phyloP scores from a whole-genome alignment of 257 asterid genomes.

The Nicotiana sylvestris region DNA sequence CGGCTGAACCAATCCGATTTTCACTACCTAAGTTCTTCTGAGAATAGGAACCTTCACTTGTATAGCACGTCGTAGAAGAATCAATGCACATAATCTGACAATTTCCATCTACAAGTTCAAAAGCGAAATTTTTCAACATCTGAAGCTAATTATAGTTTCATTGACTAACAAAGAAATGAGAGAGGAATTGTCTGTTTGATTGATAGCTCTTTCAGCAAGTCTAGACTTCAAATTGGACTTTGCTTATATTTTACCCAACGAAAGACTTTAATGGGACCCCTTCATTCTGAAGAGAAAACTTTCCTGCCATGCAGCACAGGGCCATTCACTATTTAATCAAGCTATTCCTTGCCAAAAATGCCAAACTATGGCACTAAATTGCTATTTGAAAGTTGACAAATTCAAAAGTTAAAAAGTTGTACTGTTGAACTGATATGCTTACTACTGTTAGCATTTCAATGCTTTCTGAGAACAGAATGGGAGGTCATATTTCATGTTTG shows the following conservation, averaged over 20 bases:
- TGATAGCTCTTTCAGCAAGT: conserved; percentile 1
- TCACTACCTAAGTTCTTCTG: conserved; percentile 30
- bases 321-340: neutral
- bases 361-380: neutral
- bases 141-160: conserved; percentile 2
- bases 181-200: neutral
- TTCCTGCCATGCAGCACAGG: neutral
- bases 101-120: conserved; percentile 25
- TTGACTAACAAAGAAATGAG: neutral
- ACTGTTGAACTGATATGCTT: neutral
- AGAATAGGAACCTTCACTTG: conserved; percentile 37
- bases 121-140: neutral
- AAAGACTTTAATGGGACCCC: neutral
- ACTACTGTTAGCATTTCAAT: neutral
- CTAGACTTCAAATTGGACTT: conserved; percentile 1
- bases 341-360: neutral
- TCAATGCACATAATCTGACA: conserved; percentile 22
- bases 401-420: neutral
- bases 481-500: neutral
- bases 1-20: conserved; percentile 28
- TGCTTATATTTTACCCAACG: neutral
- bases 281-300: neutral
- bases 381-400: neutral
- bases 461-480: neutral
- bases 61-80: conserved; percentile 32